Base-by-base conservation (phyloP, 257 asterid species). In the Nicotiana paniculata region DNA sequence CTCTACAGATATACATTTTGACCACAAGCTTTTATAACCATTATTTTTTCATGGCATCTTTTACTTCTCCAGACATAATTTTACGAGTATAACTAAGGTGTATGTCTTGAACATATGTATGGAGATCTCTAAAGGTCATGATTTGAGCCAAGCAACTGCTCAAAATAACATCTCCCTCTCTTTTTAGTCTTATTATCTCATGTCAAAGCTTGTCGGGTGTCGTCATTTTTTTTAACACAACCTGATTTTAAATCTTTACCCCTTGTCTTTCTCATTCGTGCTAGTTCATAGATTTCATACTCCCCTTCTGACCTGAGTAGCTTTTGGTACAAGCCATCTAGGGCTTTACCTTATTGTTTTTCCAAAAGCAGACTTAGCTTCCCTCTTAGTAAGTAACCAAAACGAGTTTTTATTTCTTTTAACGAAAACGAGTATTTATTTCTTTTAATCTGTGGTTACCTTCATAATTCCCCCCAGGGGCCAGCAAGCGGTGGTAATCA, bases 401-500 rank as follows among this genome's bases (percentile, higher is more conserved):
- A 32, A 32, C 35, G 35, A 32, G 35, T 32, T 32, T 32, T 32
- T 28, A 28, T 28, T 28, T 28, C 30, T 28, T 28, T 28, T 28
- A 28, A 28, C 32, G 32, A 30, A 30, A 1, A 67, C 8, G 15
- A 35, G 54, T 9, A 35, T 68, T 68, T 18, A 37, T 37, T 70
- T 18, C 58, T 39, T 32, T 70, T 24, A 48, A 24, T 74, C 43
- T 26, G 26, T 6, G 55, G 57, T 61, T 87, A 94, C 97, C 97
- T 92, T 92, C 95, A 46, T 92, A 94, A 85, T 84, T 90, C 77
- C 86, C 91, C 77, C 90, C 83, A 16, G 98, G 98, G 82, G 92
- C 90, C 75, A 91, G 88, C 91, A 94, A 66, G 33, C 98, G 92
- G 85, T 94, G 95, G 86, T 90, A 94, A 82, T 92, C 92, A 53